Base-by-base conservation (phyloP, 805 yeast species). In the Debaryomyces castellii region DNA sequence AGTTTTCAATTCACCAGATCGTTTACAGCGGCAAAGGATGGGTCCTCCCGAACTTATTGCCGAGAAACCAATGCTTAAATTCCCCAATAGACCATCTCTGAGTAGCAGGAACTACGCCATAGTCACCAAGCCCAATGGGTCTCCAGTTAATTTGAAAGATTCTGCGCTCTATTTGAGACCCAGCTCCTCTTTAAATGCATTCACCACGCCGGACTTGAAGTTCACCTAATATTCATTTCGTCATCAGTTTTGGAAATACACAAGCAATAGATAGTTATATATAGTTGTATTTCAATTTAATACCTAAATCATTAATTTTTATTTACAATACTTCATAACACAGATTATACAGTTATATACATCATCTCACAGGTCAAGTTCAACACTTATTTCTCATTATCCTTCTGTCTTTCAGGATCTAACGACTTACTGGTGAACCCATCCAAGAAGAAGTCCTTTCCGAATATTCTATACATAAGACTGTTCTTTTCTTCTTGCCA, bases 401-500 rank as follows among this genome's bases (percentile, higher is more conserved):
- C 36, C n/a, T 30, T 17, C 4, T 20, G 14, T 7, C 18, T 35
- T 30, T 30, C 34, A 9, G 46, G 40, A 24, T 46, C 49, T 66
- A 71, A 65, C 3, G 77, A 69, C 46, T 63, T 67, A 46, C 74
- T 70, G 23, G 77, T 72, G 44, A 69, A 69, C 10, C 76, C 76
- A 44, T 72, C 76, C 40, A 71, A 60, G 49, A 63, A 72, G 53
- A 67, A 69, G 44, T 72, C 77, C 36, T 54, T 58, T 0, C 77
- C 77, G 48, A 72, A 71, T 8, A 71, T 38, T 48, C 57, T 62
- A 53, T 71, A 72, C 66, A 63, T 56, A 45, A 59, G 50, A 49
- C 71, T 66, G 37, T 66, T 55, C 49, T 55, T 61, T 49, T 71
- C 76, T 5, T 63, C 66, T 41, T 52, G 50, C 76, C 75, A 72